Evolutionary conservation across 768 basidiomycete species (phyloP), one percentile per base, ranked within the genome.

Genomic region (Tremella fuciformis): DNA sequence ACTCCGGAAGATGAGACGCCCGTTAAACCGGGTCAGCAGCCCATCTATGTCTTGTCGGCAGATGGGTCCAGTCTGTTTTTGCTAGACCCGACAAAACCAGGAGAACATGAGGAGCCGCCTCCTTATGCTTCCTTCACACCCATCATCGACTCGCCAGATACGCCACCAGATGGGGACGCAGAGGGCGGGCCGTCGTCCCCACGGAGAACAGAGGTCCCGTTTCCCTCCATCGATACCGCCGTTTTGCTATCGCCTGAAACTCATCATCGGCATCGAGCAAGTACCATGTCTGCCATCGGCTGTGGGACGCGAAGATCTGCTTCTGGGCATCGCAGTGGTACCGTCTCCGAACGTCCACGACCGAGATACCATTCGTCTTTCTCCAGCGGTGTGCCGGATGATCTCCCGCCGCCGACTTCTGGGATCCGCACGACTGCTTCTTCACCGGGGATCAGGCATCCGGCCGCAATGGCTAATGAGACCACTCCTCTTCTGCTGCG

Each of bases 21-120:
- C 37, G n/a, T 22, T 15, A 22, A n/a, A 18, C 38, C 51, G 13
- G 51, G 51, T 25, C 51, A 52, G 38, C 42, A 66, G 34, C 29
- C 29, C 4, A 73, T 75, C 19, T 75, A 75, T 63, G 67, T 75
- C 22, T 58, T 75, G 18, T 69, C 71, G 3, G 74, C 74, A 25
- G 74, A 75, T 54, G 74, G 74, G 37, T 75, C 74, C 3, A 54
- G 60, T 3, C 57, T 75, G 13, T 75, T 64, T 50, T 54, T 75
- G 8, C 48, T 75, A 2, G 71, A 72, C 52, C 65, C 74, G n/a
- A 57, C 50, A 9, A 64, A 59, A 53, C 69, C 71, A 2, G 40
- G 34, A 13, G 47, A 40, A 4, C 41, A 63, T 9, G 71, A 75
- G 57, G 63, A 65, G 38, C 74, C 74, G 38, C 73, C 73, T 8